phyloP scores from a whole-genome alignment of 345 rosid species.

The Eutrema heterophyllum region DNA sequence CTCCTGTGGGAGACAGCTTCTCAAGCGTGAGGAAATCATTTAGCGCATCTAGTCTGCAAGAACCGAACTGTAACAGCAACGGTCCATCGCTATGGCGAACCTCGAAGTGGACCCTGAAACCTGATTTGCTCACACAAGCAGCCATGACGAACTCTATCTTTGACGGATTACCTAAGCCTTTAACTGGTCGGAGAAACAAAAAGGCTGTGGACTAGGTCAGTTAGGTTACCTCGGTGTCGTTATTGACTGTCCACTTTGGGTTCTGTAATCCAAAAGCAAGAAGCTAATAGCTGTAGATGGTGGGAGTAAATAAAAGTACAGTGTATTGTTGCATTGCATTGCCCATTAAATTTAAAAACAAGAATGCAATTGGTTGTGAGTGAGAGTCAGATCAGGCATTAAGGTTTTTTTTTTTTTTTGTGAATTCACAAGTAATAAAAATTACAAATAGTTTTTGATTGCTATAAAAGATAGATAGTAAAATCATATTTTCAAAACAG shows the following conservation, averaged over 20 bases:
- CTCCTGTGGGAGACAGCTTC: constrained; percentile 31
- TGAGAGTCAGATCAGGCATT: constrained; percentile 3
- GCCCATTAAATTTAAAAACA: neutral
- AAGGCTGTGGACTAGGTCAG: constrained; percentile 66
- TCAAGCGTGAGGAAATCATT: constrained; percentile 61
- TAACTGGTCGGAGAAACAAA: constrained; percentile 60
- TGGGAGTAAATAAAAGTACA: constrained; percentile 8
- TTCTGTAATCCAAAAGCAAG: constrained; percentile 4
- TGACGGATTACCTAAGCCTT: constrained; percentile 71
- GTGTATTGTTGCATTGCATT: constrained; percentile 13
- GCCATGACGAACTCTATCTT: constrained; percentile 60
- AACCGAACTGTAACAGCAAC: constrained; percentile 37
- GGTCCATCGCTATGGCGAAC: constrained; percentile 46
- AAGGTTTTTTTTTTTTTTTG: neutral
- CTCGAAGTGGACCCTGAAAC: constrained; percentile 55
- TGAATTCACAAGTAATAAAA: neutral
- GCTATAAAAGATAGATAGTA: too few relatives aligned
- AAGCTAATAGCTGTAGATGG: neutral
- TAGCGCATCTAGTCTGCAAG: constrained; percentile 72
- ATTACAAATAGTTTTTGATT: neutral
- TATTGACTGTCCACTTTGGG: neutral
- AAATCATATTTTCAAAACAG: too few relatives aligned
- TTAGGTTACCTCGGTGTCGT: neutral
- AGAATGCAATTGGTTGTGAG: neutral
- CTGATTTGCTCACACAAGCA: constrained; percentile 57